Base-by-base conservation (phyloP, 108 stramenopile species). In the Tribonema minus region DNA sequence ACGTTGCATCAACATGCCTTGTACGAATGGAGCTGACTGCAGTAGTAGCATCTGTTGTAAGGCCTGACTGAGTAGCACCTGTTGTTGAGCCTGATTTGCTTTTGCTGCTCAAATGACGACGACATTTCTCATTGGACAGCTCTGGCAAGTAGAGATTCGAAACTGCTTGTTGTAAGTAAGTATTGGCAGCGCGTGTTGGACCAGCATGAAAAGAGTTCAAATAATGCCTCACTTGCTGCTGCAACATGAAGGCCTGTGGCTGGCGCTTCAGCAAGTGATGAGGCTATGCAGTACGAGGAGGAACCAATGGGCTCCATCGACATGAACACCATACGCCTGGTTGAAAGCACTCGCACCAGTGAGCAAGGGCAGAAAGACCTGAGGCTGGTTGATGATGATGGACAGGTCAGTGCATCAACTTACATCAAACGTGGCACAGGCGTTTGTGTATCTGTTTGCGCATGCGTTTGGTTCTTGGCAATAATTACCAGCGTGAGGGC, bases 361-460 rank as follows among this genome's bases (percentile, higher is more conserved):
- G 77, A 78, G 66, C 38, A 70, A 33, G 77, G 77, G 2, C 67
- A 70, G 25, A 61, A 66, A 34, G 77, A 78, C 60, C 23, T 78
- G 30, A 29, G 77, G 2, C 67, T 78, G 58, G 77, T 78, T 28
- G 68, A 61, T 37, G 26, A 78, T 2, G 77, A 78, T 33, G 59
- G 40, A 3, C 66, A 78, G 77, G 77, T 63, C 27, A 65, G 73
- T 54, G 9, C n/a, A n/a, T n/a, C n/a, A n/a, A n/a, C n/a, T n/a
- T n/a, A n/a, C n/a, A n/a, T n/a, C n/a, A n/a, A 54, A 15, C 9
- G 46, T 54, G 46, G 46, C 9, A 15, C 20, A 54, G 15, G 15
- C 20, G 46, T 54, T 9, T 54, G 20, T 54, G 20, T 54, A 54
- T 54, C 46, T 54, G 15, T 54, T 54, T 9, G 15, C 9, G 46